Conservation (phyloP, 2,329 filamentous ascomycete species). For the Simplicillium aogashimaense region DNA sequence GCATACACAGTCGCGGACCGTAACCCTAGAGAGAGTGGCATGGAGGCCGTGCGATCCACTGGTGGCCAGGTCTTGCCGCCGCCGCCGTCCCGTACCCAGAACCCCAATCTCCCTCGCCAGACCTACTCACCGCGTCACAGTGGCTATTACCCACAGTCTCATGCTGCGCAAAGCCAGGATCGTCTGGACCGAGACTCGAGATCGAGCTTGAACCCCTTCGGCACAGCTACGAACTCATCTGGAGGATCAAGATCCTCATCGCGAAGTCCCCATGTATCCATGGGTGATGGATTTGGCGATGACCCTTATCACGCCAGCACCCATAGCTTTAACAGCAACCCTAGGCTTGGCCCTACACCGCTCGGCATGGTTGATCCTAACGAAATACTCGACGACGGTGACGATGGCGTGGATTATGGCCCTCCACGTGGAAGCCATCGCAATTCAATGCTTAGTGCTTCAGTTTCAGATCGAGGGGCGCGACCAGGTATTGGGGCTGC, state of each 20-base stretch:
- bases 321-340: slow-evolving; percentile 2
- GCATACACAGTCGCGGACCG: slow-evolving; percentile 56
- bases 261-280: slow-evolving; percentile 38
- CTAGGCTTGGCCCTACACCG: slow-evolving; percentile 27
- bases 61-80: slow-evolving; percentile 24
- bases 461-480: slow-evolving; percentile 26
- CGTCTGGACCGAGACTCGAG: slow-evolving; percentile 27
- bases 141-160: slow-evolving; percentile 10
- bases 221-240: slow-evolving; percentile 18
- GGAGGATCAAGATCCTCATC: slow-evolving; percentile 30
- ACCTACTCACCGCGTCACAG: slow-evolving; percentile 10
- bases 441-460: slow-evolving; percentile 49
- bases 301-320: slow-evolving; percentile 58
- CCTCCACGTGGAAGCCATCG: slow-evolving; percentile 24
- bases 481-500: slow-evolving; percentile 21
- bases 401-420: slow-evolving; percentile 63
- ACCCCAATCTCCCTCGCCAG: slow-evolving; percentile 9
- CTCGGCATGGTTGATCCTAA: slow-evolving; percentile 63
- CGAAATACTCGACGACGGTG: slow-evolving; percentile 77
- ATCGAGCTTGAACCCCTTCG: slow-evolving; percentile 29
- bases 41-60: slow-evolving; percentile 45
- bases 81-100: slow-evolving; percentile 23
- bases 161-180: slow-evolving; percentile 13
- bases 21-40: slow-evolving; percentile 53
- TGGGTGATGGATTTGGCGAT: slow-evolving; percentile 41